Conservation (phyloP, 352 stramenopile species). For the Detonula confervacea region DNA sequence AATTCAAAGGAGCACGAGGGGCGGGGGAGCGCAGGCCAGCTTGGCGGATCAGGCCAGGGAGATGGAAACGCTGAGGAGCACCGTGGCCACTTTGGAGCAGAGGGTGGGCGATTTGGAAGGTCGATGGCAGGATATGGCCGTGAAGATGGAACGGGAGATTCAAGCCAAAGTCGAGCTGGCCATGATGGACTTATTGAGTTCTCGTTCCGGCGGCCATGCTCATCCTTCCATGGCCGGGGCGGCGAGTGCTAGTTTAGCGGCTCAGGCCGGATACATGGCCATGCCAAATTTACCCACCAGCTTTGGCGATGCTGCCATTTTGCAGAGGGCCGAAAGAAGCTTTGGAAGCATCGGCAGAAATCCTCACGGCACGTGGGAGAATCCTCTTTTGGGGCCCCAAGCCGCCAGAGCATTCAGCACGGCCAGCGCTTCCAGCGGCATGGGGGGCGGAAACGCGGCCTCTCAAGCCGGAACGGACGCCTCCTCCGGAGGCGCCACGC, state of each 20-base stretch:
- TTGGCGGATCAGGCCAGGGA: conserved; percentile 59
- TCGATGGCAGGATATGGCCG: neutral
- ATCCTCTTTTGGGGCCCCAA: conserved; percentile 31
- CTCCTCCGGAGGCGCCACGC: conserved; percentile 9
- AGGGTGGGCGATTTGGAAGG: conserved; percentile 35
- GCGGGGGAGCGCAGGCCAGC: conserved; percentile 39
- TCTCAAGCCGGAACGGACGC: neutral
- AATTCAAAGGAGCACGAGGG: conserved; percentile 77
- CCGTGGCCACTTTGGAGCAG: conserved; percentile 65
- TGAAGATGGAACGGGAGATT: conserved; percentile 29
- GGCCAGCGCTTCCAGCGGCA: conserved; percentile 15
- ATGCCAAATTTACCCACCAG: conserved; percentile 5
- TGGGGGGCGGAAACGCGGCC: conserved; percentile 1
- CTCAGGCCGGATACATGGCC: neutral
- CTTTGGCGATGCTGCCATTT: conserved; percentile 4
- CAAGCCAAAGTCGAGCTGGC: conserved; percentile 44
- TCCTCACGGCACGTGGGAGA: conserved; percentile 7
- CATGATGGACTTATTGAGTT: conserved; percentile 48
- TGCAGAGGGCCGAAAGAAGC: conserved; percentile 22
- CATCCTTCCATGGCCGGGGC: too few relatives aligned
- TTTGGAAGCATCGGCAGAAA: conserved; percentile 35
- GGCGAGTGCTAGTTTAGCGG: too few relatives aligned
- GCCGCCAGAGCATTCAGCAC: conserved; percentile 43
- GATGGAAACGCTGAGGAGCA: conserved; percentile 60
- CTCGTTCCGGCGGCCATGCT: conserved; percentile 12